These are phyloP conservation scores for Ceratobasidium sp. DNA, from an alignment of 1,284 basidiomycete genomes.

Conservation along the genomic window DNA sequence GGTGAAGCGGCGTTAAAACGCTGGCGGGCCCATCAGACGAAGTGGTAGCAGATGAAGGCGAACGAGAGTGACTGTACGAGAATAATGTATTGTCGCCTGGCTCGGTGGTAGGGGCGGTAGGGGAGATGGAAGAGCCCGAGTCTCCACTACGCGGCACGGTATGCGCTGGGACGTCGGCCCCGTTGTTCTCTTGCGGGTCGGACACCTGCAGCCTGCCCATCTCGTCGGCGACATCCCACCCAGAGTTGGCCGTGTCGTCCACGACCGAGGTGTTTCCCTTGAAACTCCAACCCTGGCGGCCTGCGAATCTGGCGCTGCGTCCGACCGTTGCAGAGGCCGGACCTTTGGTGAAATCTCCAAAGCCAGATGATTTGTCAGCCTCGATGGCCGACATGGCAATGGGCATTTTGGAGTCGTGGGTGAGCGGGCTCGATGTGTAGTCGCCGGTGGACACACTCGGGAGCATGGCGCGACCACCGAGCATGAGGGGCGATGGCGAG, in stretches of 20 bases:
- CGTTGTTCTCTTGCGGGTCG: constrained; percentile 11
- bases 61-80: constrained; percentile 40
- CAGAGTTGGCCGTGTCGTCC: constrained; percentile 5
- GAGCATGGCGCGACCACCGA: constrained; percentile 31
- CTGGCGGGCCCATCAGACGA: constrained; percentile 34
- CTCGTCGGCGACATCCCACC: constrained; percentile 35
- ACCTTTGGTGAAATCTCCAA: constrained; percentile 28
- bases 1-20: constrained; percentile 35
- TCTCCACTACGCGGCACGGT: constrained; percentile 22
- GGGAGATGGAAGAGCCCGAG: constrained; percentile 38
- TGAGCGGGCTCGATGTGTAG: not conserved
- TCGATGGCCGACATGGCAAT: constrained; percentile 41
- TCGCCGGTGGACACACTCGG: constrained; percentile 9
- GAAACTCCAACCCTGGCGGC: constrained; percentile 36
- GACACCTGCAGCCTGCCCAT: constrained; percentile 30
- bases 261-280: constrained; percentile 21
- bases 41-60: constrained; percentile 36
- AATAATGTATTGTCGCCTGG: constrained; percentile 37
- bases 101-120: constrained; percentile 32
- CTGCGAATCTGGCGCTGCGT: constrained; percentile 27
- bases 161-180: not conserved
- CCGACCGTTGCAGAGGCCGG: constrained; percentile 29
- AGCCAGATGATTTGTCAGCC: constrained; percentile 40
- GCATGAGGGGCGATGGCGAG: constrained; percentile 40
- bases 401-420: constrained; percentile 24